Evolutionary conservation across 805 yeast species (phyloP).

Genomic region (Saccharomyces eubayanus): DNA sequence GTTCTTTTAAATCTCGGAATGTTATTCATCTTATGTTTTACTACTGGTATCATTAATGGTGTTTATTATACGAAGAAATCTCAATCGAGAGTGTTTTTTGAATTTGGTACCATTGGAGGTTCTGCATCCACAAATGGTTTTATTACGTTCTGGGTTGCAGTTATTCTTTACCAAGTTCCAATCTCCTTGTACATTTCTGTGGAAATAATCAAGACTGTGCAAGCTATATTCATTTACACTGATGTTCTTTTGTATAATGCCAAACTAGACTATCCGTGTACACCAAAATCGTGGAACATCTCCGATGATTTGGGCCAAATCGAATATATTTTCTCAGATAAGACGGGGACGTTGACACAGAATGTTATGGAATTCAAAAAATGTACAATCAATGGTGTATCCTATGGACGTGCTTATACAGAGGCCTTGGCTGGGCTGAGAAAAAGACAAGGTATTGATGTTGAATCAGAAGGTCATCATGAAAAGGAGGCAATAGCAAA

Average conservation of each 20-base stretch:
- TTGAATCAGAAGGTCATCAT: slow-evolving; percentile 47
- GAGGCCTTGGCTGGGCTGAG: slow-evolving; percentile 76
- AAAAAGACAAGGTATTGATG: slow-evolving; percentile 70
- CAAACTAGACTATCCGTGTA: slow-evolving; percentile 68
- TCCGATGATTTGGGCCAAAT: slow-evolving; percentile 84
- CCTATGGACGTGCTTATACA: slow-evolving; percentile 75
- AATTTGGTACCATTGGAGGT: slow-evolving; percentile 62
- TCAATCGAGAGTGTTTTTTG: slow-evolving; percentile 54
- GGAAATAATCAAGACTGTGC: slow-evolving; percentile 76
- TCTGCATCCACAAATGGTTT: slow-evolving; percentile 61
- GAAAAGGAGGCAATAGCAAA: slow-evolving; percentile 47
- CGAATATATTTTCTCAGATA: slow-evolving; percentile 77
- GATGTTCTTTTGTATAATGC: slow-evolving; percentile 66
- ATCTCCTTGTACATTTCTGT: slow-evolving; percentile 75
- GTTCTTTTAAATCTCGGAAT: slow-evolving; percentile 60
- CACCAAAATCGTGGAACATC: slow-evolving; percentile 78
- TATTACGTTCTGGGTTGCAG: slow-evolving; percentile 65
- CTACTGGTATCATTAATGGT: slow-evolving; percentile 67
- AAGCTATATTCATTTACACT: slow-evolving; percentile 71
- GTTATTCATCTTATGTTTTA: slow-evolving; percentile 58
- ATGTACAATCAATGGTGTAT: slow-evolving; percentile 63
- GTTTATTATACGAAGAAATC: slow-evolving; percentile 41
- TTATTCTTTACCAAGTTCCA: slow-evolving; percentile 75
- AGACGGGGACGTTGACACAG: slow-evolving; percentile 78
- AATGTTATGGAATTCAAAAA: slow-evolving; percentile 82